phyloP scores from a whole-genome alignment of 495 filamentous ascomycete genomes.

The Collariella sp. region DNA sequence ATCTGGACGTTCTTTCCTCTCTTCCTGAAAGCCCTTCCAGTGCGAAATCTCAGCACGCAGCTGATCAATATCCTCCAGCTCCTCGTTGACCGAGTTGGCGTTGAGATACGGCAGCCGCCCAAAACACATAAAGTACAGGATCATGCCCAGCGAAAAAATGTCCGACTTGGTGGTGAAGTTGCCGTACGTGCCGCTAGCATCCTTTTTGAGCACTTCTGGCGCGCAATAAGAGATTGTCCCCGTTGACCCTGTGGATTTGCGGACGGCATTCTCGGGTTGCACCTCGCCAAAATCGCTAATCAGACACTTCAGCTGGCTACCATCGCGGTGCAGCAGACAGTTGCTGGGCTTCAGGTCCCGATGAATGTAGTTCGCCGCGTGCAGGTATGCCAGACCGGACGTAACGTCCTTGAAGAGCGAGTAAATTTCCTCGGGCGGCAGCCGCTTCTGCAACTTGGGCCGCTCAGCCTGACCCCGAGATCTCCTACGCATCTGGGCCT shows the following conservation, averaged over 20 bases:
- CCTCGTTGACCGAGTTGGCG: slow-evolving; percentile 80
- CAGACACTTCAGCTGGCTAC: slow-evolving; percentile 61
- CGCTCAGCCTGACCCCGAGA: slow-evolving; percentile 51
- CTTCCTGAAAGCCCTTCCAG: slow-evolving; percentile 81
- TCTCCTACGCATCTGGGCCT: slow-evolving; percentile 71
- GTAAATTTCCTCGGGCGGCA: slow-evolving; percentile 87
- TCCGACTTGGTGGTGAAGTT: slow-evolving; percentile 96
- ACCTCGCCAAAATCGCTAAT: slow-evolving; percentile 98
- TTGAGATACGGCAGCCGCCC: slow-evolving; percentile 75
- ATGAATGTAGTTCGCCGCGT: slow-evolving; percentile 91
- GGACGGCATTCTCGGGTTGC: slow-evolving; percentile 66
- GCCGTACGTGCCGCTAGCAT: slow-evolving; percentile 62
- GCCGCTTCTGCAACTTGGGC: slow-evolving; percentile 47
- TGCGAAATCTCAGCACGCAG: slow-evolving; percentile 78
- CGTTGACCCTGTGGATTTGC: slow-evolving; percentile 85
- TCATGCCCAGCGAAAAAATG: slow-evolving; percentile 96
- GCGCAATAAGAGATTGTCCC: slow-evolving; percentile 97
- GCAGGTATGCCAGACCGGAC: slow-evolving; percentile 80
- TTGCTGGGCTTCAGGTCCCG: slow-evolving; percentile 94
- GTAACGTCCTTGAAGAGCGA: slow-evolving; percentile 96
- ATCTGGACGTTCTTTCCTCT: slow-evolving; percentile 62
- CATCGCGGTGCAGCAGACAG: slow-evolving; percentile 75
- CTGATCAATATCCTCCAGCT: slow-evolving; percentile 84
- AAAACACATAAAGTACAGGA: slow-evolving; percentile 96
- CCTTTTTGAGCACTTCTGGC: slow-evolving; percentile 75